Evolutionary conservation across 306 rosid genomes (phyloP).

Genomic region (Mimosa bimucronata): DNA sequence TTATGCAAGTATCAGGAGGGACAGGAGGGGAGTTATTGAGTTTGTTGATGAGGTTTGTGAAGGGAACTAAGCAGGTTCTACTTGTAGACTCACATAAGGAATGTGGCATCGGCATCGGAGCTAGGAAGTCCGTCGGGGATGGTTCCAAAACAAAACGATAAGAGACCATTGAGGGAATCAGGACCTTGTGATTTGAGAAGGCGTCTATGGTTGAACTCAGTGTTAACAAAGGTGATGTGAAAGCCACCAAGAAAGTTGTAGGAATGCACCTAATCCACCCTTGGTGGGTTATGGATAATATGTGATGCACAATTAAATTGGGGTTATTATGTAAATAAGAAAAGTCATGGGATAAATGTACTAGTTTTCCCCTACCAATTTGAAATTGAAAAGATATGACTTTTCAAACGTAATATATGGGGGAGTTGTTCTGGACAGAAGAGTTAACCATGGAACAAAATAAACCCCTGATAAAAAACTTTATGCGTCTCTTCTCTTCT

Average conservation of each 20-base stretch:
- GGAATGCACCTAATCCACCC: no score
- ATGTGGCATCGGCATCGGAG: background rate
- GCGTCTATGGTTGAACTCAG: conserved; percentile 32
- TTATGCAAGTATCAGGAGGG: background rate
- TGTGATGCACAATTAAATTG: no score
- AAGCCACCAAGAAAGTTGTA: conserved; percentile 41
- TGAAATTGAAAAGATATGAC: no score
- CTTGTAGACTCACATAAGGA: background rate
- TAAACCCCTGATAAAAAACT: no score
- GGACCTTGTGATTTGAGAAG: conserved; percentile 13
- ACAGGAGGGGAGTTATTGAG: background rate
- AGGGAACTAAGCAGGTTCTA: background rate
- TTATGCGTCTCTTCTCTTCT: no score
- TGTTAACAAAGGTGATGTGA: conserved; percentile 25
- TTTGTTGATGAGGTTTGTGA: background rate
- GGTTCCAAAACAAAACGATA: background rate
- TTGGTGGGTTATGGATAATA: no score
- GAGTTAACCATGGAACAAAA: no score
- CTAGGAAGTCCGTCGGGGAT: background rate
- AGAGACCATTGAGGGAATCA: background rate
- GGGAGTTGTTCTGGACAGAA: no score
- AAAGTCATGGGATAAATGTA: no score
- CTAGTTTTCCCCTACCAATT: no score
- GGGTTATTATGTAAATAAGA: no score
- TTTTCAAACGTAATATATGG: no score